A percentile compares a stretch with the other conserved stretches of the same genome.
Evolutionary conservation across 768 basidiomycete species (phyloP).

Genomic region (Rubroboletus satanas): DNA sequence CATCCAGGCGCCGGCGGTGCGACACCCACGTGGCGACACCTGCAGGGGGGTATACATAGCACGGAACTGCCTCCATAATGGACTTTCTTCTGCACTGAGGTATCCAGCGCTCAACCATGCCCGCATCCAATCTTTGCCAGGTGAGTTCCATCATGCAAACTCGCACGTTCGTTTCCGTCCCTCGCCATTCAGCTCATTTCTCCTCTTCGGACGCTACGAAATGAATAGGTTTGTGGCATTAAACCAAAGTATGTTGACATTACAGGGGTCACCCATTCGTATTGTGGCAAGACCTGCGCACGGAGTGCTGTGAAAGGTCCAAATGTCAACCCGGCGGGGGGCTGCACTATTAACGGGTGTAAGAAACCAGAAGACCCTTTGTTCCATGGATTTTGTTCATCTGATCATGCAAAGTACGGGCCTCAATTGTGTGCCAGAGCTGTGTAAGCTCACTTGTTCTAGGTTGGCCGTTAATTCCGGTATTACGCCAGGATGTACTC

Average conservation of each 20-base stretch:
- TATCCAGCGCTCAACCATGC: slow-evolving; percentile 7
- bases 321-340: slow-evolving; percentile 32
- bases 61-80: slow-evolving; percentile 2
- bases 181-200: slow-evolving; percentile 8
- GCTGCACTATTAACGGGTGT: slow-evolving; percentile 51
- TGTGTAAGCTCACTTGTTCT: slow-evolving; percentile 7
- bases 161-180: slow-evolving; percentile 14
- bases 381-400: slow-evolving; percentile 55
- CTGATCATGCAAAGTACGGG: slow-evolving; percentile 53
- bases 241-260: slow-evolving; percentile 60
- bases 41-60: slow-evolving; percentile 21
- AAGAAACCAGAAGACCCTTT: slow-evolving; percentile 47
- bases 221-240: slow-evolving; percentile 49
- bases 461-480: slow-evolving; percentile 53
- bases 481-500: slow-evolving; percentile 46
- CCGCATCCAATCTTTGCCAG: slow-evolving; percentile 27
- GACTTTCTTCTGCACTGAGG: slow-evolving; percentile 1
- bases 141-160: slow-evolving; percentile 13
- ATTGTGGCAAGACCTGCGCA: slow-evolving; percentile 61
- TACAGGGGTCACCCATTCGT: slow-evolving; percentile 54
- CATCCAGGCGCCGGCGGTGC: slow-evolving; percentile 17
- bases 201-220: neutral
- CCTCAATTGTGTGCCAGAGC: slow-evolving; percentile 1
- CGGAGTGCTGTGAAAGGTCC: slow-evolving; percentile 34
- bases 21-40: slow-evolving; percentile 23